Evolutionary conservation across 2,329 filamentous ascomycete genomes (phyloP).

Genomic region (Trichoderma atroviride): DNA sequence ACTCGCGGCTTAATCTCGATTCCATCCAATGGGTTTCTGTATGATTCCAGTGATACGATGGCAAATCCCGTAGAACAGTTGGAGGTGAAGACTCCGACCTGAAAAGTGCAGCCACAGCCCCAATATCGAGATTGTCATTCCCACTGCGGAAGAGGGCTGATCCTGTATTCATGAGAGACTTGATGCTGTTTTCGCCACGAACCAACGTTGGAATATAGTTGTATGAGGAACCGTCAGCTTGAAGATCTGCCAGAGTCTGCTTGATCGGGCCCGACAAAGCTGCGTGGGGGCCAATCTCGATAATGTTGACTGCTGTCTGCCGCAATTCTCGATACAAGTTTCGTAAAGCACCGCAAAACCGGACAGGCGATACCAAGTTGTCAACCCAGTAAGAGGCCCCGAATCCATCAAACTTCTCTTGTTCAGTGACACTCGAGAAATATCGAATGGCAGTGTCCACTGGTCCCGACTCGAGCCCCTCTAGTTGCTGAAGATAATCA

Average conservation of each 20-base stretch:
- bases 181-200: not conserved
- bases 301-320: not conserved
- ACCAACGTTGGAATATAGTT: slow-evolving; percentile 10
- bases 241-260: not conserved
- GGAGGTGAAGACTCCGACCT: slow-evolving; percentile 25
- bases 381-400: slow-evolving; percentile 28
- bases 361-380: slow-evolving; percentile 30
- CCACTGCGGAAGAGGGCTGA: slow-evolving; percentile 1
- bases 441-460: not conserved
- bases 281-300: slow-evolving; percentile 18
- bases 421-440: not conserved
- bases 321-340: not conserved
- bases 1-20: not conserved
- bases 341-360: slow-evolving; percentile 33
- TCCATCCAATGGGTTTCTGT: slow-evolving; percentile 31
- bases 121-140: not conserved
- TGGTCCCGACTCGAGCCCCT: not conserved
- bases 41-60: slow-evolving; percentile 6
- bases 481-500: not conserved
- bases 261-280: slow-evolving; percentile 5
- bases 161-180: not conserved
- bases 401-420: slow-evolving; percentile 16
- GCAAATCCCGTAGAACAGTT: not conserved
- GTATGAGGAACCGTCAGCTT: not conserved
- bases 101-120: not conserved